Percentiles rank a stretch among this genome's conserved stretches.
These are phyloP conservation scores for Avena sativa DNA, from an alignment of 176 grass and related monocot species.

Conservation along the genomic window DNA sequence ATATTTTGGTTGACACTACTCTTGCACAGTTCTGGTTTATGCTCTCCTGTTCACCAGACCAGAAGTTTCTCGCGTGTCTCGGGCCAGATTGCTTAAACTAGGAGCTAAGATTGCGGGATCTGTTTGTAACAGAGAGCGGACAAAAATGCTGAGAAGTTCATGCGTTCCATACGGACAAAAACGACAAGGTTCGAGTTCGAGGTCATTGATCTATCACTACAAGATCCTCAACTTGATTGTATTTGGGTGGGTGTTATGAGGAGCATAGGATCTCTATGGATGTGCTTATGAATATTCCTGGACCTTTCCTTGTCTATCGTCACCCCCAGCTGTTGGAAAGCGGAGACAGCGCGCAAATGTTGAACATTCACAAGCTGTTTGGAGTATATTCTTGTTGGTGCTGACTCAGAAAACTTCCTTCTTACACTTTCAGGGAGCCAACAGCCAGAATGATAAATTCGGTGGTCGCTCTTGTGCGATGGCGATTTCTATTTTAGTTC, in stretches of 20 bases:
- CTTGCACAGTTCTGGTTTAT: not conserved
- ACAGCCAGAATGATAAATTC: not conserved
- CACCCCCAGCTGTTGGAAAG: not conserved
- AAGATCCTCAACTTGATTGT: not conserved
- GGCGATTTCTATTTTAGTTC: not conserved
- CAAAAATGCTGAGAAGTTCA: not conserved
- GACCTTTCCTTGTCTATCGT: not conserved
- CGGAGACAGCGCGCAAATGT: not conserved
- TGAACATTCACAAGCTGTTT: not conserved
- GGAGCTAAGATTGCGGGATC: not conserved
- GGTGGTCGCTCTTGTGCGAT: not conserved
- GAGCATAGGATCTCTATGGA: slow-evolving; percentile 18
- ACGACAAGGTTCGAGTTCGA: no score
- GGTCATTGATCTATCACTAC: not conserved
- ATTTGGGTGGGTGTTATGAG: slow-evolving; percentile 11
- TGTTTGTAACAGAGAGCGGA: not conserved
- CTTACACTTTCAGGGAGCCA: no score
- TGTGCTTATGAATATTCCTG: slow-evolving; percentile 31
- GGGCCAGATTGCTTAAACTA: not conserved
- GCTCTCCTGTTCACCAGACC: not conserved
- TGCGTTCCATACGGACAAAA: no score
- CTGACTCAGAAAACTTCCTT: slow-evolving; percentile 1
- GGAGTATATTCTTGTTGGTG: slow-evolving; percentile 30
- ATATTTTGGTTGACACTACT: not conserved
- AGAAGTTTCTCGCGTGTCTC: not conserved